Evolutionary conservation across 2,329 filamentous ascomycete genomes (phyloP).

Genomic region (Dryadomyces sulphureus): DNA sequence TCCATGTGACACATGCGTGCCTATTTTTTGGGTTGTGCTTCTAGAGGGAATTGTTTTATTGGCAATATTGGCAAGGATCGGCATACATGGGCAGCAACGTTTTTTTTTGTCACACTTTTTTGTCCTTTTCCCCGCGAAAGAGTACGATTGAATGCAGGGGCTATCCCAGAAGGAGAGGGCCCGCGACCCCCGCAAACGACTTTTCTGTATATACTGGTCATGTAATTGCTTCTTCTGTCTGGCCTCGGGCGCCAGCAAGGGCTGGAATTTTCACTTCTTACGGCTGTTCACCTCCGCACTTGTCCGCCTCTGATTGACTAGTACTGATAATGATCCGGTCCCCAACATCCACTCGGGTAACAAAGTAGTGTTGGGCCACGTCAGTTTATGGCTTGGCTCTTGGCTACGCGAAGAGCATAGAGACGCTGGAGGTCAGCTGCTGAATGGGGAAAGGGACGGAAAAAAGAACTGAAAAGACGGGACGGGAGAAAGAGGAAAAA

Average conservation of each 20-base stretch:
- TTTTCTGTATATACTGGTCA: neutral
- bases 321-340: too few relatives aligned
- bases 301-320: too few relatives aligned
- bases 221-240: neutral
- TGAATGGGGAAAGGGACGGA: neutral
- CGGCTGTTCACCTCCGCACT: too few relatives aligned
- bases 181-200: neutral
- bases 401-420: too few relatives aligned
- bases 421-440: too few relatives aligned
- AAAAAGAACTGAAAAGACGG: neutral
- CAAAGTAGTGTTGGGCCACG: too few relatives aligned
- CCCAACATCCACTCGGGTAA: too few relatives aligned
- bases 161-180: neutral
- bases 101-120: neutral
- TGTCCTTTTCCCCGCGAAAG: neutral
- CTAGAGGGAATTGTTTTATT: too few relatives aligned
- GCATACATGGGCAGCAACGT: neutral
- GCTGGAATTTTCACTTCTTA: neutral
- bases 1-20: too few relatives aligned
- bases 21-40: too few relatives aligned
- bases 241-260: neutral
- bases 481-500: neutral
- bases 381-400: too few relatives aligned
- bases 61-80: neutral
- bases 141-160: neutral